A percentile compares a stretch with the other conserved stretches of the same genome.
phyloP scores from a whole-genome alignment of 768 basidiomycete species.

The Pulveroboletus sp. region DNA sequence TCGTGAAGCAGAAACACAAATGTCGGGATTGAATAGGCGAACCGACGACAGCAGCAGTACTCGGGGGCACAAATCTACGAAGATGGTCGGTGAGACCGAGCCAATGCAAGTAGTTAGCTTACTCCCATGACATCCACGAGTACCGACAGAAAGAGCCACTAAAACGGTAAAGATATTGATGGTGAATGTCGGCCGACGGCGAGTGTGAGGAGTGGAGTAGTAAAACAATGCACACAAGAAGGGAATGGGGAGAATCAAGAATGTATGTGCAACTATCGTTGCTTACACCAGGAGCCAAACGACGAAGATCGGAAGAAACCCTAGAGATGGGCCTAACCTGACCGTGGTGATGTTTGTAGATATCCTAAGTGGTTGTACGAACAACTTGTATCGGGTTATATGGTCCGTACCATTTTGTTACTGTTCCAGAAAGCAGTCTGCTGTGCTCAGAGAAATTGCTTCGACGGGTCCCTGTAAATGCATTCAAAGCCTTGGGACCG shows the following conservation, averaged over 20 bases:
- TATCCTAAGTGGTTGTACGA: background rate
- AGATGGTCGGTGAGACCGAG: background rate
- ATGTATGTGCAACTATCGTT: slow-evolving; percentile 24
- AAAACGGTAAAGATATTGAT: too few relatives aligned
- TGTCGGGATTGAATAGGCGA: background rate
- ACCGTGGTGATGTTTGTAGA: background rate
- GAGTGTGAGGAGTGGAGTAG: slow-evolving; percentile 19
- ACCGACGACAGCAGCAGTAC: background rate
- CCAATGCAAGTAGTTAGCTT: background rate
- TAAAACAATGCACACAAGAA: slow-evolving; percentile 22
- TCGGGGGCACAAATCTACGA: slow-evolving; percentile 14
- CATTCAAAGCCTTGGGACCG: background rate
- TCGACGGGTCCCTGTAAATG: background rate
- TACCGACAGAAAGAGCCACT: too few relatives aligned
- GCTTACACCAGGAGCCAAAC: slow-evolving; percentile 2
- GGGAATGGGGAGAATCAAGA: slow-evolving; percentile 22
- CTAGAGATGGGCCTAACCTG: background rate
- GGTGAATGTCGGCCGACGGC: slow-evolving; percentile 19
- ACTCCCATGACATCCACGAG: too few relatives aligned
- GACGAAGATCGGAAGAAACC: background rate
- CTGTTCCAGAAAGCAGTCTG: background rate
- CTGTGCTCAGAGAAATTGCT: background rate
- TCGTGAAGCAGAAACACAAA: background rate
- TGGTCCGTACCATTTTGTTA: background rate
- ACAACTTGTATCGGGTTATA: background rate